Evolutionary conservation across 805 yeast genomes (phyloP).

Genomic region (Candida xyloterini): DNA sequence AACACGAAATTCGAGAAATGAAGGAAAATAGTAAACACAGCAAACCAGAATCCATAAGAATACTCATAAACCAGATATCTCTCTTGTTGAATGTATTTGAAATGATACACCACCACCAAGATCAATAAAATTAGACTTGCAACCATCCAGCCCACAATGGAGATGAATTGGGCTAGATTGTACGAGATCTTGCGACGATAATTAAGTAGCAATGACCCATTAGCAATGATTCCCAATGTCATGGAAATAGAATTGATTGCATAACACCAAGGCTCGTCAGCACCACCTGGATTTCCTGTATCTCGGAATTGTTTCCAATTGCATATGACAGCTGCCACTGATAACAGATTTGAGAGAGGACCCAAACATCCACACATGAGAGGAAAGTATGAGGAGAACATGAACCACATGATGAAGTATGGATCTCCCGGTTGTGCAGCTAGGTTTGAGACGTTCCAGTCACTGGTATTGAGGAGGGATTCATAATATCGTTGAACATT

Average conservation of each 20-base stretch:
- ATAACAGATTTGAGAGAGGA: constrained; percentile 72
- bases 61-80: constrained; percentile 22
- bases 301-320: constrained; percentile 49
- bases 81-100: constrained; percentile 20
- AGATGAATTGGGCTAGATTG: constrained; percentile 55
- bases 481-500: constrained; percentile 22
- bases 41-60: constrained; percentile 79
- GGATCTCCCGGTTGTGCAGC: constrained; percentile 34
- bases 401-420: constrained; percentile 50
- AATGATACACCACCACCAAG: constrained; percentile 39
- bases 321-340: constrained; percentile 67
- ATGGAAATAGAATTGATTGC: constrained; percentile 63
- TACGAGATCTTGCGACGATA: constrained; percentile 59
- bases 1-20: constrained; percentile 57
- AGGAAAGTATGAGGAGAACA: constrained; percentile 68
- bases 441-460: constrained; percentile 32
- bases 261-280: constrained; percentile 44
- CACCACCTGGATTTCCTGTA: constrained; percentile 16
- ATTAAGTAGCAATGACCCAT: constrained; percentile 65
- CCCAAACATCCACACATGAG: constrained; percentile 74
- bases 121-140: constrained; percentile 55
- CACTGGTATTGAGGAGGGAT: constrained; percentile 25
- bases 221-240: constrained; percentile 63
- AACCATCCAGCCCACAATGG: constrained; percentile 60
- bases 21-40: constrained; percentile 58